Percentiles rank a stretch among this genome's conserved stretches.
Conservation (phyloP, 768 basidiomycete genomes). For the Boletus insuetus region DNA sequence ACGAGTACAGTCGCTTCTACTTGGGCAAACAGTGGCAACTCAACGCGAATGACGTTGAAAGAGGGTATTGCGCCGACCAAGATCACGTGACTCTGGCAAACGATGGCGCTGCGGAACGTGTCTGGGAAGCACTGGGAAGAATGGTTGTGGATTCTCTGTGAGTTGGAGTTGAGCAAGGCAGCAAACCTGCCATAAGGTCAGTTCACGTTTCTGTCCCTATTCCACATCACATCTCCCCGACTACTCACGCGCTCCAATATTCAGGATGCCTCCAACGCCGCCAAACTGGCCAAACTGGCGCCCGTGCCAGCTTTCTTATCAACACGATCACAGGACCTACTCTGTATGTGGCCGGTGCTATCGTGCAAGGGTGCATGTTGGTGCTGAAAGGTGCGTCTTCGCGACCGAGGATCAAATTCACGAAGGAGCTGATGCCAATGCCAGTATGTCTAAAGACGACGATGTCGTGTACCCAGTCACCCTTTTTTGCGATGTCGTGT, state of each 20-base stretch:
- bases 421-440: conserved; percentile 32
- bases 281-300: conserved; percentile 30
- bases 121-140: conserved; percentile 23
- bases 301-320: conserved; percentile 40
- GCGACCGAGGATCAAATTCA: conserved; percentile 31
- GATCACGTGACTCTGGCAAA: neutral
- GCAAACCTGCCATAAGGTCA: conserved; percentile 8
- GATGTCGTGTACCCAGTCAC: conserved; percentile 30
- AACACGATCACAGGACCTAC: conserved; percentile 35
- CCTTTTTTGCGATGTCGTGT: conserved; percentile 11
- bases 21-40: neutral
- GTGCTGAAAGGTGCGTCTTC: conserved; percentile 33
- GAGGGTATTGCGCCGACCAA: neutral
- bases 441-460: conserved; percentile 35
- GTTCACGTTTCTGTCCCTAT: neutral
- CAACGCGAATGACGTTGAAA: neutral
- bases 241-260: neutral
- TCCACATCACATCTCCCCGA: neutral
- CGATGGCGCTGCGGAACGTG: conserved; percentile 5
- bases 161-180: neutral
- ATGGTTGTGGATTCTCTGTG: conserved; percentile 21
- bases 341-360: conserved; percentile 23
- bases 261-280: conserved; percentile 30
- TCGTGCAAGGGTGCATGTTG: conserved; percentile 30
- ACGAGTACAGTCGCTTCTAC: conserved; percentile 21